phyloP scores from a whole-genome alignment of 192 early-diverging fungal genomes.

The Kappamyces sp. region DNA sequence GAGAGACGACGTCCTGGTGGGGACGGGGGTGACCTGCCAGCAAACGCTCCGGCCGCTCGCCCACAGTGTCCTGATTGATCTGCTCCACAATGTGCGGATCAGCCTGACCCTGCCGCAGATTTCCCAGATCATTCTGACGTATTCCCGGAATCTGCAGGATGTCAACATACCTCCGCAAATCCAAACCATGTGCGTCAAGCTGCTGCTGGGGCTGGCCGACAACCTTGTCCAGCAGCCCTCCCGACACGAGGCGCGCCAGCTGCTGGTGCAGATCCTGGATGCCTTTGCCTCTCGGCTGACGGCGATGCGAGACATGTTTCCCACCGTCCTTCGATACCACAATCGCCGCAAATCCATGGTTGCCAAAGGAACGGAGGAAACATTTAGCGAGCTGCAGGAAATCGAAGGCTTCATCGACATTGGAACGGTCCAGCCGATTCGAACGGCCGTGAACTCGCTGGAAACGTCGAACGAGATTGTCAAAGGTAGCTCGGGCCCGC shows the following conservation, averaged over 20 bases:
- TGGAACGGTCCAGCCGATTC: constrained; percentile 52
- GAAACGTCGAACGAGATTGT: constrained; percentile 62
- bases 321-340: constrained; percentile 52
- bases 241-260: constrained; percentile 43
- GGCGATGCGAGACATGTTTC: constrained; percentile 60
- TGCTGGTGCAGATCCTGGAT: constrained; percentile 67
- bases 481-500: constrained; percentile 49
- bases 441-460: constrained; percentile 29
- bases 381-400: constrained; percentile 17
- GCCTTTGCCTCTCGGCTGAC: constrained; percentile 76
- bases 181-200: constrained; percentile 94
- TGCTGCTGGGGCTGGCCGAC: constrained; percentile 87
- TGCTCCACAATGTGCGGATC: constrained; percentile 89
- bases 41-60: constrained; percentile 89
- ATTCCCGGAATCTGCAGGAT: constrained; percentile 91
- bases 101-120: constrained; percentile 79
- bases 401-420: constrained; percentile 51
- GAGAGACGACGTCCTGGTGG: constrained; percentile 90
- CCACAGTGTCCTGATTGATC: constrained; percentile 90
- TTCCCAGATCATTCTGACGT: constrained; percentile 79
- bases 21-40: constrained; percentile 84
- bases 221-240: constrained; percentile 62
- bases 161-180: constrained; percentile 81
- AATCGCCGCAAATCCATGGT: constrained; percentile 19
- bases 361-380: neutral